Conservation (phyloP, 345 rosid genomes). For the Hibiscus mutabilis region DNA sequence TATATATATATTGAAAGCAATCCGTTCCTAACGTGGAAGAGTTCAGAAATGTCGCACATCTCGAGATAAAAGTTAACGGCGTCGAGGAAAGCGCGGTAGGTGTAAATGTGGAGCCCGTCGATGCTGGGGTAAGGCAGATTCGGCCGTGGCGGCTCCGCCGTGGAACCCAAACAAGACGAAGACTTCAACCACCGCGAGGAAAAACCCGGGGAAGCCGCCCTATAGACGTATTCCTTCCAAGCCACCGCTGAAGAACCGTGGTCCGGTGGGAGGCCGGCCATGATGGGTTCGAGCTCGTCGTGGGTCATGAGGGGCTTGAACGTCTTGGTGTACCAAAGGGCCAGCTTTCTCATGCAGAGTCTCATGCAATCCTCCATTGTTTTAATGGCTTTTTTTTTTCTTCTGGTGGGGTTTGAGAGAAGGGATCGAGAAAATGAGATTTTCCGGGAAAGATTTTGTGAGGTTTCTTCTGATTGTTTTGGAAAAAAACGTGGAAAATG, state of each 20-base stretch:
- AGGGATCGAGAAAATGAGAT: neutral
- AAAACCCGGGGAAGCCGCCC: neutral
- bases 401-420: neutral
- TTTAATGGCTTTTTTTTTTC: neutral
- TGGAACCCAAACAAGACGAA: neutral
- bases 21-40: constrained; percentile 44
- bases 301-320: constrained; percentile 48
- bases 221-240: constrained; percentile 38
- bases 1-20: too few species aligned
- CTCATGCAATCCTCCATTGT: constrained; percentile 32
- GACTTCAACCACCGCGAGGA: constrained; percentile 11
- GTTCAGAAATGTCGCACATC: constrained; percentile 31
- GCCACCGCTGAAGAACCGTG: neutral
- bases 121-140: constrained; percentile 44
- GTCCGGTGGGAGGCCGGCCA: constrained; percentile 27
- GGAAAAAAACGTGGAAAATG: neutral
- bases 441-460: neutral
- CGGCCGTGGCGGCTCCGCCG: constrained; percentile 20
- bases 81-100: constrained; percentile 45
- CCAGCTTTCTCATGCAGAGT: constrained; percentile 43
- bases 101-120: constrained; percentile 45
- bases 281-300: constrained; percentile 39
- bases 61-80: constrained; percentile 41
- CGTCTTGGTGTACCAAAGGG: constrained; percentile 45
- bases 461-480: neutral